Base-by-base conservation (phyloP, 2,329 filamentous ascomycete species). In the Aspergillus ibericus region DNA sequence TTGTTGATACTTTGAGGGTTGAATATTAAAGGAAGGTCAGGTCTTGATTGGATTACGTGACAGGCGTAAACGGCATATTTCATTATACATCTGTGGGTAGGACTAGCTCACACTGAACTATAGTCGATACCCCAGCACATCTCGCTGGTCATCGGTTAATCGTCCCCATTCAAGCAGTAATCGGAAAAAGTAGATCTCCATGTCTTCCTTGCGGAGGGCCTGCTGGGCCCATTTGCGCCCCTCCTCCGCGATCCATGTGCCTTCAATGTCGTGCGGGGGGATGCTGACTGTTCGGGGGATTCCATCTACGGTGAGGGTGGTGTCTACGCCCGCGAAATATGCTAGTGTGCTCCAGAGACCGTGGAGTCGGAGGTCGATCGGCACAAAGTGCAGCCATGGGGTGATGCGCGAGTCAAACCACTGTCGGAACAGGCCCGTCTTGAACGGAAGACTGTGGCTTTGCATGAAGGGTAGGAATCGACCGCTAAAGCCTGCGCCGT, bases 381-480 rank as follows among this genome's bases (percentile, higher is more conserved):
- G 91, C 1, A 93, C 87, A 66, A 92, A 95, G 71, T 96, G 91
- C 46, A 88, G 78, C 91, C 91, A 96, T 0, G 91, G 85, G 58
- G 82, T 83, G 15, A 95, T 75, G 5, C 91, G 84, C 51, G 88
- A 86, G 59, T 90, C 88, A 73, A 88, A 91, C 91, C 91, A 96
- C 69, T 91, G 86, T 22, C 86, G 83, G 73, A 93, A 93, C 6
- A 93, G 79, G 0, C 86, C 86, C 0, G 77, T 84, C 63, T 91
- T 82, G 69, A 95, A 85, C 0, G 90, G 89, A 5, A 92, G 80
- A 49, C 83, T 87, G 61, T 79, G 78, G 15, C 88, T 91, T 48
- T 83, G 83, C 5, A 95, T 72, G 58, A 88, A 87, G 0, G 84
- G 82, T 9, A 91, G 74, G 63, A 91, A 82, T 29, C 83, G 81